Conservation (phyloP, 768 basidiomycete genomes). For the Podaxis sp. region DNA sequence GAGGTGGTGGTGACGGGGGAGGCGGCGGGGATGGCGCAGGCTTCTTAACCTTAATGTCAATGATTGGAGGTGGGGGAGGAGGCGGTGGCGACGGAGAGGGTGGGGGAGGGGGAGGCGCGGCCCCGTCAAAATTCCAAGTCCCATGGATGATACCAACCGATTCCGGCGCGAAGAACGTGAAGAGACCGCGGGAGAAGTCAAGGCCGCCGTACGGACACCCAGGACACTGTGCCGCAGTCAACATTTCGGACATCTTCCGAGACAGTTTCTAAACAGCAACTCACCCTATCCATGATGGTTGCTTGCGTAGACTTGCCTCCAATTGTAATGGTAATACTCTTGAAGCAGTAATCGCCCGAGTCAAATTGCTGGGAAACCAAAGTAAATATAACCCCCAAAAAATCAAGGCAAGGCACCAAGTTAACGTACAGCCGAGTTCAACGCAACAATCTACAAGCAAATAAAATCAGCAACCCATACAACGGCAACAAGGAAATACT, state of each 20-base stretch:
- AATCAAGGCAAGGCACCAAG: neutral
- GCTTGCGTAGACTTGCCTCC: slow-evolving; percentile 59
- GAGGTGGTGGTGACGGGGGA: slow-evolving; percentile 13
- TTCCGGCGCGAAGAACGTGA: slow-evolving; percentile 47
- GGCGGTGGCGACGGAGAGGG: slow-evolving; percentile 15
- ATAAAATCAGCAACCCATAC: neutral
- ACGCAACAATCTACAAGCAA: slow-evolving; percentile 50
- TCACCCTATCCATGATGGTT: slow-evolving; percentile 61
- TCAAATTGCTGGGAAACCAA: slow-evolving; percentile 51
- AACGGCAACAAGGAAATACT: slow-evolving; percentile 14
- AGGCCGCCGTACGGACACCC: slow-evolving; percentile 61
- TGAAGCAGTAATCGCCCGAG: slow-evolving; percentile 50
- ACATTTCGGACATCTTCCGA: neutral
- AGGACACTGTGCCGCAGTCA: slow-evolving; percentile 47
- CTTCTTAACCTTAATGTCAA: slow-evolving; percentile 18
- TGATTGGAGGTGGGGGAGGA: slow-evolving; percentile 14
- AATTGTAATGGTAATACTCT: slow-evolving; percentile 60
- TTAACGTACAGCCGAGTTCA: slow-evolving; percentile 35
- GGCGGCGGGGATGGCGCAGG: slow-evolving; percentile 16
- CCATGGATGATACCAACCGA: slow-evolving; percentile 49
- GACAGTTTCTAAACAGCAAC: slow-evolving; percentile 17
- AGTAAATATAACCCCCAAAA: neutral
- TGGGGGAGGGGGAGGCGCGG: slow-evolving; percentile 23
- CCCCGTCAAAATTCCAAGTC: slow-evolving; percentile 41
- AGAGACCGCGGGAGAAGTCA: slow-evolving; percentile 59